These are phyloP conservation scores for Aspergillus carbonarius DNA, from an alignment of 2,329 filamentous ascomycete genomes.

Conservation along the genomic window DNA sequence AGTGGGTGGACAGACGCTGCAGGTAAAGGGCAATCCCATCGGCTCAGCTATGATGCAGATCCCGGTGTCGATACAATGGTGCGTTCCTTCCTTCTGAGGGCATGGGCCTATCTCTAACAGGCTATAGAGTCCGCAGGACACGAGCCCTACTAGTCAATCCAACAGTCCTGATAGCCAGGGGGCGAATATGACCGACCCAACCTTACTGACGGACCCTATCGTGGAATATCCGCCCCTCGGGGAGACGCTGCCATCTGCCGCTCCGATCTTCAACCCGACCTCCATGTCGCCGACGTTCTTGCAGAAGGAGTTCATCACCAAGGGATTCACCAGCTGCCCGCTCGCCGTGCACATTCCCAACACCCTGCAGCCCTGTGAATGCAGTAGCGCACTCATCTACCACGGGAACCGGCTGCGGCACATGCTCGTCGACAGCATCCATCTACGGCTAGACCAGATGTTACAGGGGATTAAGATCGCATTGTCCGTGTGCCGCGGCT, in stretches of 20 bases:
- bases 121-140: background rate
- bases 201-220: conserved; percentile 10
- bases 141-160: conserved; percentile 20
- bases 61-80: conserved; percentile 1
- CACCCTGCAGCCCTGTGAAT: conserved; percentile 28
- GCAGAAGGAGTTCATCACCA: conserved; percentile 29
- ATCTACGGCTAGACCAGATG: conserved; percentile 33
- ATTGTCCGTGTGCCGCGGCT: conserved; percentile 29
- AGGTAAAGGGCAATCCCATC: conserved; percentile 3
- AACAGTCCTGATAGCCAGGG: conserved; percentile 28
- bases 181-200: conserved; percentile 12
- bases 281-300: conserved; percentile 34
- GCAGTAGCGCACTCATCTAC: conserved; percentile 30
- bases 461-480: conserved; percentile 33
- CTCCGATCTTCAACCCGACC: conserved; percentile 23
- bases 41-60: conserved; percentile 6
- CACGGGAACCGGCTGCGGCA: conserved; percentile 34
- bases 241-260: conserved; percentile 8
- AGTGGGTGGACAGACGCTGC: conserved; percentile 1
- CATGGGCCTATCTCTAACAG: background rate
- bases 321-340: conserved; percentile 27
- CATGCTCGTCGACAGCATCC: conserved; percentile 25
- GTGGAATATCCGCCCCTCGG: conserved; percentile 11
- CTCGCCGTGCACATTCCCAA: conserved; percentile 30
- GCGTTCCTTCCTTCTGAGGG: background rate